phyloP scores from a whole-genome alignment of 23 red algal genomes.

The Gracilaria caudata region DNA sequence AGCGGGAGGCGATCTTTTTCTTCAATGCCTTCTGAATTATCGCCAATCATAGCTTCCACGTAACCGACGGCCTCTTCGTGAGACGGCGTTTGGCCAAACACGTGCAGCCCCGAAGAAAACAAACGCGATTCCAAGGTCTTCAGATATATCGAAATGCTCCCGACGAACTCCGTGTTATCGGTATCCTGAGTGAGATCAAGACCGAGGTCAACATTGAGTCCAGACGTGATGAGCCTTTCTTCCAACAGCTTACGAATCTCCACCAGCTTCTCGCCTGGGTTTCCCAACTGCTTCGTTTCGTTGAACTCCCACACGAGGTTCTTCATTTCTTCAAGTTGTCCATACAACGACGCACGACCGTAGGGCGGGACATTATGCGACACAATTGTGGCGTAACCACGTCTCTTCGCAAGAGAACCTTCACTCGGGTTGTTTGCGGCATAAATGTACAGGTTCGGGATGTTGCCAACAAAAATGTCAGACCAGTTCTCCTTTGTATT shows the following conservation, averaged over 20 bases:
- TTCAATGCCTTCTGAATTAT: constrained; percentile 1
- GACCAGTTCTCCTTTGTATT: constrained; percentile 55
- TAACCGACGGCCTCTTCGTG: constrained; percentile 35
- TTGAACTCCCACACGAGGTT: constrained; percentile 61
- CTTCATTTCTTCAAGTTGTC: constrained; percentile 68
- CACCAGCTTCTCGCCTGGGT: background rate
- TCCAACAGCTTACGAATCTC: constrained; percentile 35
- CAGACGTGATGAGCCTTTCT: constrained; percentile 42
- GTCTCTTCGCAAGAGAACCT: constrained; percentile 70
- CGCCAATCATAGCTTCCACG: constrained; percentile 43
- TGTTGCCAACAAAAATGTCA: constrained; percentile 67
- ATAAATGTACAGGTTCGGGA: constrained; percentile 81
- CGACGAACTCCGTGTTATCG: constrained; percentile 28
- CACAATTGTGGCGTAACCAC: constrained; percentile 72
- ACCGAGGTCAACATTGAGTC: constrained; percentile 50
- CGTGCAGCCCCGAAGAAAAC: constrained; percentile 70
- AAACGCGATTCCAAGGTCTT: constrained; percentile 57
- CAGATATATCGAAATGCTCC: constrained; percentile 21
- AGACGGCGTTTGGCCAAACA: constrained; percentile 35
- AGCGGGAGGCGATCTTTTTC: constrained; percentile 17
- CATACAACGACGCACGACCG: constrained; percentile 66
- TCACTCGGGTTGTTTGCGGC: constrained; percentile 80
- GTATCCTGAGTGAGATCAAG: constrained; percentile 5
- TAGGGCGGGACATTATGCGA: constrained; percentile 74
- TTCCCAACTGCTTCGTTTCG: constrained; percentile 30